Base-by-base conservation (phyloP, 2,329 filamentous ascomycete species). In the Fonsecaea nubica region DNA sequence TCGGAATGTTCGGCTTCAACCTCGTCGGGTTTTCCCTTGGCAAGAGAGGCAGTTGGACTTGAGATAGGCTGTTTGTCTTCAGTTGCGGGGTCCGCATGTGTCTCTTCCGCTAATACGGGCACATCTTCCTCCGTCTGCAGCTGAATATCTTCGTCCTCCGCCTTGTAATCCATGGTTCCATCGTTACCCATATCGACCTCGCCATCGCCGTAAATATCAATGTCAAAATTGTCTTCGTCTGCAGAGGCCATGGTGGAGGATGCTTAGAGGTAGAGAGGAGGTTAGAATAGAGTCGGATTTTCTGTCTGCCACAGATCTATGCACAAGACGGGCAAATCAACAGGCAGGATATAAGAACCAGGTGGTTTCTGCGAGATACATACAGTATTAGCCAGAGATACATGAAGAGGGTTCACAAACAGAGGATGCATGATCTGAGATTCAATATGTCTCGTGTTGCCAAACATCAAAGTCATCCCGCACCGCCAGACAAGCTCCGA, bases 161-260 rank as follows among this genome's bases (percentile, higher is more conserved):
- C 74, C 62, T 80, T 80, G 69, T 75, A 76, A 48, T 79, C 77
- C 65, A 86, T 85, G 67, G 87, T 66, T 25, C 60, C 64, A 30
- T 69, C 68, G 13, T 70, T 63, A 25, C 71, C 79, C 70, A 80
- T 77, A 58, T 70, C 68, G 12, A 75, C 75, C 71, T 79, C 81
- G 66, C 80, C 81, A 74, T 89, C 87, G 70, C 87, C 87, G 75
- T 89, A 89, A 79, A 90, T 88, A 77, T 90, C 87, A 81, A 90
- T 89, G 73, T 90, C 87, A 82, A 89, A 89, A 75, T 88, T 88
- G 78, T 89, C 87, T 78, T 89, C 87, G 76, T 89, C 87, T 55
- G 60, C 60, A 75, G 85, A 78, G 64, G 81, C 80, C 81, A 83
- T 83, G 15, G 38, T 72, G 60, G 48, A 33, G 55, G 36, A 61